These are phyloP conservation scores for Tolypocladium cylindrosporum DNA, from an alignment of 2,329 filamentous ascomycete genomes.

Conservation along the genomic window DNA sequence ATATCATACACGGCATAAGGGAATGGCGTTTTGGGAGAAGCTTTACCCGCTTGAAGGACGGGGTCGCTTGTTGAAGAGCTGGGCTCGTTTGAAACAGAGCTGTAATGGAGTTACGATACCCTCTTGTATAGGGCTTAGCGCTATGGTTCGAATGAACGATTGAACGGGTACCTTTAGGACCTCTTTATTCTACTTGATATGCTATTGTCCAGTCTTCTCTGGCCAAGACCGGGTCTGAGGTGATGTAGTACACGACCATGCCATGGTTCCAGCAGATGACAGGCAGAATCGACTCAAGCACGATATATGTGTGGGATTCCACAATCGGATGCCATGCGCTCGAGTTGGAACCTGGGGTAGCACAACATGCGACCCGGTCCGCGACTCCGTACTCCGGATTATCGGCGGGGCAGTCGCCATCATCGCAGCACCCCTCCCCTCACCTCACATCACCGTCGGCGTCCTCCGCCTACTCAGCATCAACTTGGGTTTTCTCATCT, in stretches of 20 bases:
- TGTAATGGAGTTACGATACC: background rate
- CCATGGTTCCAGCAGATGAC: no score
- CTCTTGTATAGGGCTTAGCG: background rate
- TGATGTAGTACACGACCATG: background rate
- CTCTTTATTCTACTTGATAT: background rate
- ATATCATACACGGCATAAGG: background rate
- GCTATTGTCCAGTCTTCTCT: no score
- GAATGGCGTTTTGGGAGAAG: background rate
- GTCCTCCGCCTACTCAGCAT: background rate
- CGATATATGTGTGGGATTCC: no score
- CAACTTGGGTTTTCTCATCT: no score
- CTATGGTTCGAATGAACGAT: background rate
- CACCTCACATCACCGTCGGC: background rate
- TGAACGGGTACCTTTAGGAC: background rate
- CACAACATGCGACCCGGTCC: background rate
- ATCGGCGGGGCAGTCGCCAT: background rate
- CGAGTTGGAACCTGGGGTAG: background rate
- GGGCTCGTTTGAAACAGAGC: background rate
- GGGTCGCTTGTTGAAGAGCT: background rate
- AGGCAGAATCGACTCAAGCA: no score
- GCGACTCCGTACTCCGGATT: background rate
- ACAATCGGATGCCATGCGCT: background rate
- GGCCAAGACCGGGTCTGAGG: no score
- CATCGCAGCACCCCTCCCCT: background rate
- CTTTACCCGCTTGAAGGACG: background rate